These are phyloP conservation scores for Cerrena zonata DNA, from an alignment of 1,284 basidiomycete species.

Conservation along the genomic window DNA sequence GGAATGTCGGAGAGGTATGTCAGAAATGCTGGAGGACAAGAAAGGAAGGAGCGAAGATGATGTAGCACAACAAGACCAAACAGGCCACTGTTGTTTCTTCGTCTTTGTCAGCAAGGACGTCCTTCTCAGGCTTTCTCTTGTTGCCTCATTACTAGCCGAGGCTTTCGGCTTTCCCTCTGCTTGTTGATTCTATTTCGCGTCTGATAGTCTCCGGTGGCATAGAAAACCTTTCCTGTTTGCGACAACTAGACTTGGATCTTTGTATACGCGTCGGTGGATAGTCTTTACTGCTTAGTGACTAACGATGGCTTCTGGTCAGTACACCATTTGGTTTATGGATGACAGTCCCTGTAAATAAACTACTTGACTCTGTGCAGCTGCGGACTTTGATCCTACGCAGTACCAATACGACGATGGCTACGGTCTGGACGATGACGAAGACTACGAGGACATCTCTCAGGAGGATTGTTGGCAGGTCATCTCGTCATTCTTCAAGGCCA, in stretches of 20 bases:
- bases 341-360: too few species aligned
- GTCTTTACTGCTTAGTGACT: too few species aligned
- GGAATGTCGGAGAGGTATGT: too few species aligned
- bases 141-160: neutral
- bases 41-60: conserved; percentile 13
- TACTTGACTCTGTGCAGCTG: conserved; percentile 5
- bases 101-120: neutral
- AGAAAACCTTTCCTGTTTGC: conserved; percentile 1
- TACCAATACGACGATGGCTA: conserved; percentile 37
- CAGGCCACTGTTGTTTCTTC: conserved; percentile 1
- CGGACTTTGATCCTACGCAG: conserved; percentile 35
- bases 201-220: neutral
- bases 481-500: conserved; percentile 93
- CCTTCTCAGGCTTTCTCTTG: neutral
- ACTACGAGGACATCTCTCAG: conserved; percentile 77
- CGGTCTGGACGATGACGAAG: conserved; percentile 48
- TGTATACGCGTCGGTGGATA: too few species aligned
- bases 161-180: neutral
- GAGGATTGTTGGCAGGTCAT: conserved; percentile 97
- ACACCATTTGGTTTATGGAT: too few species aligned
- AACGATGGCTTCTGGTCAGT: too few species aligned
- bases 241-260: too few species aligned
- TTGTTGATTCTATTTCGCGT: neutral
- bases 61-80: conserved; percentile 15
- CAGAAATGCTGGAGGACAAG: neutral